Conservation (phyloP, 2,329 filamentous ascomycete genomes). For the Orbilia javanica region DNA sequence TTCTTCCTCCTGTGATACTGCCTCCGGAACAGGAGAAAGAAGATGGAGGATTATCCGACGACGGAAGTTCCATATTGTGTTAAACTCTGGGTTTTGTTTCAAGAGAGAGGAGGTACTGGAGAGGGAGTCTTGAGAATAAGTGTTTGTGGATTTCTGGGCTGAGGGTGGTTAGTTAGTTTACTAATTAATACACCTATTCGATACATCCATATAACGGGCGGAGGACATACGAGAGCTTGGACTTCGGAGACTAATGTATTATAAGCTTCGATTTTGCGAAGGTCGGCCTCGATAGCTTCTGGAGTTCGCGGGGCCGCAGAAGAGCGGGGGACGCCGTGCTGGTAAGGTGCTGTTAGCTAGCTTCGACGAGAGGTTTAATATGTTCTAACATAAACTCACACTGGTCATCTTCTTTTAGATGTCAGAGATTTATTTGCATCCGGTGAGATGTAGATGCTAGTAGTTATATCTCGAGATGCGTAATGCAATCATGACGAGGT, state of each 20-base stretch:
- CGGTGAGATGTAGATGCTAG: no score
- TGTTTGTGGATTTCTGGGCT: slow-evolving; percentile 35
- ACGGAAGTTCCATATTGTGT: slow-evolving; percentile 91
- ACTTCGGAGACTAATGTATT: slow-evolving; percentile 77
- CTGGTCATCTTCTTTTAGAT: slow-evolving; percentile 46
- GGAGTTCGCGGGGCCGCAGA: slow-evolving; percentile 69
- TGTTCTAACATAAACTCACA: background rate
- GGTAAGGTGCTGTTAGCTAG: slow-evolving; percentile 45
- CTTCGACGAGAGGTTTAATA: background rate
- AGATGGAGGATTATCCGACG: slow-evolving; percentile 77
- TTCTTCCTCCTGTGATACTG: slow-evolving; percentile 63
- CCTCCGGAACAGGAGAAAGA: slow-evolving; percentile 69
- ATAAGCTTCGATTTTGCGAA: slow-evolving; percentile 81
- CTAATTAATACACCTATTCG: background rate
- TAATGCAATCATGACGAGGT: no score
- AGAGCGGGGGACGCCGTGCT: slow-evolving; percentile 87
- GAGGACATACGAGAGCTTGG: slow-evolving; percentile 71
- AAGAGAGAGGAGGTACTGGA: slow-evolving; percentile 75
- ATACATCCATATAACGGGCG: background rate
- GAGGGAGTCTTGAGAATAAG: slow-evolving; percentile 69
- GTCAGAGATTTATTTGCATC: no score
- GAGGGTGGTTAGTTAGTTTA: slow-evolving; percentile 46
- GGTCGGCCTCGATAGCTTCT: slow-evolving; percentile 78
- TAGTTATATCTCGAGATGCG: no score
- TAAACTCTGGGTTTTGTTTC: slow-evolving; percentile 85